Evolutionary conservation across 2,329 filamentous ascomycete species (phyloP).

Genomic region (Cladobotryum protrusum): DNA sequence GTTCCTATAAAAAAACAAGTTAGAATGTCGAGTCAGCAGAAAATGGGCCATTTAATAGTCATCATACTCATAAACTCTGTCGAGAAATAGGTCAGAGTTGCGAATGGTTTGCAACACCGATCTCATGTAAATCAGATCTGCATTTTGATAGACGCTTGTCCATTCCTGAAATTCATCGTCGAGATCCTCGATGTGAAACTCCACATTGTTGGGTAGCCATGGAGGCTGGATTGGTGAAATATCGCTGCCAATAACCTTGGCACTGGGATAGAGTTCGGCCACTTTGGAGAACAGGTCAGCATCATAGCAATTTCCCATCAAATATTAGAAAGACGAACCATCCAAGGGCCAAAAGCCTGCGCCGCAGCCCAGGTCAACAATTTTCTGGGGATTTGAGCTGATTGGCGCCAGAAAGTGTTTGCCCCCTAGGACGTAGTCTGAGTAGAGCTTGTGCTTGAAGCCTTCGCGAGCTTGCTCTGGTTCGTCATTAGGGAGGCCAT

Average conservation of each 20-base stretch:
- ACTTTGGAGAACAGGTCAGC: slow-evolving; percentile 26
- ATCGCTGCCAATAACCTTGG: slow-evolving; percentile 40
- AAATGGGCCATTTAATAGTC: not conserved
- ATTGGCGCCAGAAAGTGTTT: slow-evolving; percentile 39
- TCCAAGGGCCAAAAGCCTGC: slow-evolving; percentile 52
- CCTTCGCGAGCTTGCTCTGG: slow-evolving; percentile 43
- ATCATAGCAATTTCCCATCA: not conserved
- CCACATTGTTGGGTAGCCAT: slow-evolving; percentile 50
- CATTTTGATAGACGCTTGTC: slow-evolving; percentile 29
- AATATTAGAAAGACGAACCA: slow-evolving; percentile 25
- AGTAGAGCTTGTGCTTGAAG: slow-evolving; percentile 40
- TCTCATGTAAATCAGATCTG: slow-evolving; percentile 51
- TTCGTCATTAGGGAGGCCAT: slow-evolving; percentile 49
- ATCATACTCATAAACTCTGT: slow-evolving; percentile 38
- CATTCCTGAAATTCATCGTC: slow-evolving; percentile 30
- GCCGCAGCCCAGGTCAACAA: slow-evolving; percentile 45
- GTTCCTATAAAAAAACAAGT: slow-evolving; percentile 20
- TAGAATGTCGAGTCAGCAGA: slow-evolving; percentile 2
- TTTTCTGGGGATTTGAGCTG: slow-evolving; percentile 39
- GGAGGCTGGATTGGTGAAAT: slow-evolving; percentile 38
- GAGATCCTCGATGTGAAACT: slow-evolving; percentile 38
- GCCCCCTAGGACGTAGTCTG: slow-evolving; percentile 41
- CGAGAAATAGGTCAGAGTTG: slow-evolving; percentile 43
- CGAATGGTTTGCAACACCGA: slow-evolving; percentile 45
- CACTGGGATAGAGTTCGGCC: slow-evolving; percentile 39